Base-by-base conservation (phyloP, 192 early-diverging fungal species). In the Mortierella claussenii region DNA sequence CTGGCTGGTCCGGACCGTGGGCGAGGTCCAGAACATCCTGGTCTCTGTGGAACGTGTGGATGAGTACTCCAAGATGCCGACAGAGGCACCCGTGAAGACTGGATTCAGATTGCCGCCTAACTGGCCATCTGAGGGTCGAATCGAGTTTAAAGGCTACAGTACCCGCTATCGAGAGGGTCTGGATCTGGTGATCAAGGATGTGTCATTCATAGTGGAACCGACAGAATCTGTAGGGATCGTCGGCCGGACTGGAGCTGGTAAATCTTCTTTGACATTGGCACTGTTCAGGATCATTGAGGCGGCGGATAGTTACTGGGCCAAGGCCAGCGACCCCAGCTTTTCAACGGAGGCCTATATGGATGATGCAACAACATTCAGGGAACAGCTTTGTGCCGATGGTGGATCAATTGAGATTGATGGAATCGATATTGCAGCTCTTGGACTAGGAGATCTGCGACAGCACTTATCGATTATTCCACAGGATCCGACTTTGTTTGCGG, bases 1-100 rank as follows among this genome's bases (percentile, higher is more conserved):
- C 64, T 94, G 90, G 89, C 60, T 87, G 11, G 87, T 94, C 20
- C 84, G 92, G 23, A 81, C 82, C 44, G 87, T 88, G 65, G 82
- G 81, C 28, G 74, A 86, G 49, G 86, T 95, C 65, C 94, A 96
- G 58, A 91, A 94, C 81, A 80, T 71, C 56, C 82, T 95, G 79
- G 93, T 92, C 47, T 81, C 88, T 1, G 91, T 96, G 18, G 96
- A 97, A 82, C 88, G 92, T 10, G 82, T 91, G 37, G 81, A 85
- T 31, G 91, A 96, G 73, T 96, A 96, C 63, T 85, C 87, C 51
- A 86, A 96, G 8, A 80, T 95, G 40, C 86, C 86, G 5, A 83
- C 84, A 13, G 96, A 97, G 73, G 95, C 94, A 21, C 89, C 92
- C 12, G 89, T 89, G 13, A 74, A 87, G n/a, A 83, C 82, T 17